Conservation (phyloP, 805 yeast species). For the Ogataea angusta region DNA sequence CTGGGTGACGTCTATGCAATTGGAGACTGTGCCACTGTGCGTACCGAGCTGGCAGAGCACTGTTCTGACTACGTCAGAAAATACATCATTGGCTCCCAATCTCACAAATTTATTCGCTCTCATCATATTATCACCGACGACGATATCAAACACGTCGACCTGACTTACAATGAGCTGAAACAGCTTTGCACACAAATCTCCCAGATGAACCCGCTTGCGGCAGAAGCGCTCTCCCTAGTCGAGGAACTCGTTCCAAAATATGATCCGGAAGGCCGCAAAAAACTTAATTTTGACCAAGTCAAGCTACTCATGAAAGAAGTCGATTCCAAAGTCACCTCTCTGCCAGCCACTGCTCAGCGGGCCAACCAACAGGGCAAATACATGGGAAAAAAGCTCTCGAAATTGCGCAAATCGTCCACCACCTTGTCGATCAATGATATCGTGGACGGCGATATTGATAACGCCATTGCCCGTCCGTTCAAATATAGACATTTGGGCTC, state of each 20-base stretch:
- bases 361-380: slow-evolving; percentile 71
- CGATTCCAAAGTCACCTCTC: slow-evolving; percentile 60
- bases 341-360: slow-evolving; percentile 75
- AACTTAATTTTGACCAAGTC: slow-evolving; percentile 51
- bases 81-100: slow-evolving; percentile 42
- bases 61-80: slow-evolving; percentile 49
- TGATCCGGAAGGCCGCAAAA: slow-evolving; percentile 46
- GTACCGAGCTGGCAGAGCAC: slow-evolving; percentile 56
- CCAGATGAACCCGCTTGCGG: slow-evolving; percentile 53
- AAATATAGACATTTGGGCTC: slow-evolving; percentile 63
- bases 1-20: slow-evolving; percentile 66
- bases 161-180: slow-evolving; percentile 46
- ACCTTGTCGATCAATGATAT: slow-evolving; percentile 43
- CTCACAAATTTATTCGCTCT: slow-evolving; percentile 32
- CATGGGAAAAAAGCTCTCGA: slow-evolving; percentile 56
- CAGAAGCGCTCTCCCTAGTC: slow-evolving; percentile 50
- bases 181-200: slow-evolving; percentile 47
- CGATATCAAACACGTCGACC: slow-evolving; percentile 46
- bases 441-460: slow-evolving; percentile 54
- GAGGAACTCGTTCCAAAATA: slow-evolving; percentile 51
- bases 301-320: slow-evolving; percentile 48
- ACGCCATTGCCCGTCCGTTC: slow-evolving; percentile 54
- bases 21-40: slow-evolving; percentile 69
- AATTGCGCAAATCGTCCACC: slow-evolving; percentile 44
- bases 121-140: slow-evolving; percentile 42